Base-by-base conservation (phyloP, 352 stramenopile species). In the Elongisporangium anandrum region DNA sequence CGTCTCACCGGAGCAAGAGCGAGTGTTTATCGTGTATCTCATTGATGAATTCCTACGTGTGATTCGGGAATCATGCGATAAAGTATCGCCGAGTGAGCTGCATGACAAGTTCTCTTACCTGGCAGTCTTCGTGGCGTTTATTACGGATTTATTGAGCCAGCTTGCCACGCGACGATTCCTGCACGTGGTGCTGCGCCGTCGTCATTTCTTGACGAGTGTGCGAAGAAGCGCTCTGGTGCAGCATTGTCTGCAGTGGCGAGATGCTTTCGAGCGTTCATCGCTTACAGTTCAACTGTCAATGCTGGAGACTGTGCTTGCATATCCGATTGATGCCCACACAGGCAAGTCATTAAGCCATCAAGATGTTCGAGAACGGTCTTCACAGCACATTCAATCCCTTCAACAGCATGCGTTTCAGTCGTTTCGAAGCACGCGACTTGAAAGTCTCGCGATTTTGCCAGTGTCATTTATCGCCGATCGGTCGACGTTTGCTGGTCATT, bases 151-250 rank as follows among this genome's bases (percentile, higher is more conserved):
- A 9, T 70, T 98, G 52, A 78, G 64, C 22, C 88, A 97, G 64
- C 66, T 96, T 2, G 81, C 91, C n/a, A 98, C 93, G 20, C 87
- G 92, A n/a, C 85, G 87, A 41, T 96, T 95, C 49, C 64, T 97
- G 12, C 63, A 79, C 45, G 71, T 73, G 15, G 64, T 96, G 45
- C 56, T 97, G 39, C 69, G 85, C 2, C 80, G 89, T 52, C 54
- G 66, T 24, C 89, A 94, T 52, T 54, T 96, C 23, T 45, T 81
- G 2, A 64, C 73, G 17, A 47, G 51, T 10, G 66, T 88, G 20
- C 64, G 67, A 4, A 69, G 69, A 12, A 87, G 79, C 52, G 38
- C 56, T 15, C 52, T 88, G 20, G 51, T 87, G 3, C 64, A 68
- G 20, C 60, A 85, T 20, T 72, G 68, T 22, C 52, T 81, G 10